phyloP scores from a whole-genome alignment of 257 asterid species.

The Primulina eburnea region DNA sequence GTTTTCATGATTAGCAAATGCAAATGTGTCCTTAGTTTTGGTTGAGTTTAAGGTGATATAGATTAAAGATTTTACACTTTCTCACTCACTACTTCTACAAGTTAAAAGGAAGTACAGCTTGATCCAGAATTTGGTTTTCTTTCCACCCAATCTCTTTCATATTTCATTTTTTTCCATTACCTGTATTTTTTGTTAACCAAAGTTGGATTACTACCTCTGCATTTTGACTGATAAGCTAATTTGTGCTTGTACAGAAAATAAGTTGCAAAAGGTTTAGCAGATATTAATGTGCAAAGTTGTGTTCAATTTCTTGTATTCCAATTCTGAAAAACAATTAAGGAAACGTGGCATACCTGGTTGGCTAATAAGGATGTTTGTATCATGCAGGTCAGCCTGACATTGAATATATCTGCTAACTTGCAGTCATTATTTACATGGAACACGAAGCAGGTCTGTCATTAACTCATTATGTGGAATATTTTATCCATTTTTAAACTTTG shows the following conservation, averaged over 20 bases:
- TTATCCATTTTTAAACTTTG: constrained; percentile 5
- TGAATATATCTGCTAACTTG: constrained; percentile 40
- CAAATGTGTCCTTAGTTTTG: background rate
- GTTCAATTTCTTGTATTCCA: constrained; percentile 12
- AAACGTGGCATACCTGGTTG: background rate
- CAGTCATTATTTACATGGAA: constrained; percentile 44
- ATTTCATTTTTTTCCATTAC: background rate
- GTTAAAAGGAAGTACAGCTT: background rate
- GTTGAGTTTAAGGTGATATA: background rate
- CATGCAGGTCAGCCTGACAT: constrained; percentile 38
- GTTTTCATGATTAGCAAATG: background rate
- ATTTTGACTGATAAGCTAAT: background rate
- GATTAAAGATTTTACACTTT: background rate
- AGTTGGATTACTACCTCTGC: background rate
- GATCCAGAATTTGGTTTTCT: background rate
- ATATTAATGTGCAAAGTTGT: background rate
- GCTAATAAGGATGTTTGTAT: background rate
- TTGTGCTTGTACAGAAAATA: background rate
- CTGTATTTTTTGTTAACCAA: background rate
- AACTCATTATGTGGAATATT: background rate
- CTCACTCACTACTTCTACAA: background rate
- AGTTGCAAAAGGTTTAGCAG: background rate
- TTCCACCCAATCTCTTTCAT: background rate
- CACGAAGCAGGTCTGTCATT: constrained; percentile 35
- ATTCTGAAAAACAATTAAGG: constrained; percentile 15